Evolutionary conservation across 1,139 yeast genomes (phyloP).

Genomic region (Taiozyma sp.): DNA sequence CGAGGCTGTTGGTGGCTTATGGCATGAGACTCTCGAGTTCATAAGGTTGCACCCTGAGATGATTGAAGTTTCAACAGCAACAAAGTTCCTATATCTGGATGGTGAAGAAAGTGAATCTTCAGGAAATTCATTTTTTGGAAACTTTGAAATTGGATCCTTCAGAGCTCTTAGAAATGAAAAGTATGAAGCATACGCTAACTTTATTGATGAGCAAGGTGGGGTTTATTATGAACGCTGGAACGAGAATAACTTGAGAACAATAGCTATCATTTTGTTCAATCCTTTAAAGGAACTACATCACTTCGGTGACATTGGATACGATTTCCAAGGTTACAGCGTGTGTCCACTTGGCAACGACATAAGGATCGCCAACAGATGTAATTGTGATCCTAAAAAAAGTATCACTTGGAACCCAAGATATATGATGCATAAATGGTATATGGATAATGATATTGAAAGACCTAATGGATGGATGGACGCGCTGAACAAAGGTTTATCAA

Average conservation of each 20-base stretch:
- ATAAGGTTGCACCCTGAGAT: constrained; percentile 60
- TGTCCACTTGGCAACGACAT: constrained; percentile 69
- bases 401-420: constrained; percentile 12
- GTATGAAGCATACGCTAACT: constrained; percentile 64
- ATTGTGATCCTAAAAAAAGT: constrained; percentile 41
- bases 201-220: constrained; percentile 74
- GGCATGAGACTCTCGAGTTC: constrained; percentile 74
- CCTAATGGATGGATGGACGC: constrained; percentile 12
- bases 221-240: constrained; percentile 97
- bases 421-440: constrained; percentile 15
- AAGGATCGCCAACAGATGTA: constrained; percentile 55
- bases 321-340: constrained; percentile 74
- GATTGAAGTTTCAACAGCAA: constrained; percentile 46
- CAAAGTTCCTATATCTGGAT: constrained; percentile 68
- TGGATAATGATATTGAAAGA: constrained; percentile 8
- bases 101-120: constrained; percentile 59
- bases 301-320: constrained; percentile 81
- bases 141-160: constrained; percentile 79
- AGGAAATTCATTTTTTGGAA: constrained; percentile 89
- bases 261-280: constrained; percentile 71
- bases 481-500: constrained; percentile 8
- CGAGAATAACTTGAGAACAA: constrained; percentile 88
- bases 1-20: constrained; percentile 75
- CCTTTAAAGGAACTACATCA: constrained; percentile 64
- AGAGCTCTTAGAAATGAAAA: constrained; percentile 71